Base-by-base conservation (phyloP, 495 filamentous ascomycete species). In the Xylaria curta region DNA sequence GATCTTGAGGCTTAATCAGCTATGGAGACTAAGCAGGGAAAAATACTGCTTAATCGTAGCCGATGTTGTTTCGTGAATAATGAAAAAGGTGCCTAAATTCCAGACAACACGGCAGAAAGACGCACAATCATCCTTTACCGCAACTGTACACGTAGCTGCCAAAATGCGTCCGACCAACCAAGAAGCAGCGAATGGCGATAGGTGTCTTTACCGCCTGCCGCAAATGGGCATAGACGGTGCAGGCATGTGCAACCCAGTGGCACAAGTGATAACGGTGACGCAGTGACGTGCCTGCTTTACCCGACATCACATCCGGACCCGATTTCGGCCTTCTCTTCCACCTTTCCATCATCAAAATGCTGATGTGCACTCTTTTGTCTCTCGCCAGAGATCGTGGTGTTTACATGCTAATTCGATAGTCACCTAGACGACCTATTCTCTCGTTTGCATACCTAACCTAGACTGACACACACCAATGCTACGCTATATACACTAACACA, bases 121-220 rank as follows among this genome's bases (percentile, higher is more conserved):
- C 51, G 7, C 15, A 31, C 54, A 59, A 59, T 8, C 3, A 15
- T n/a, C 21, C 53, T 56, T 56, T 56, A 7, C 28, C 31, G 42
- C 36, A 56, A 56, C 42, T 65, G 62, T 46, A 65, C 62, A 65
- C 62, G 62, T 46, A 65, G 62, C 42, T 49, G 8, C 42, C 42
- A 31, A 9, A 19, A 9, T 19, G 28, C 26, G 9, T 10, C 31
- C 13, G 28, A n/a, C 36, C 58, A 60, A 60, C 10, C 58, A 61
- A 3, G 5, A 62, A n/a, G 61, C 21, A 36, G 12, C 38, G 10
- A 3, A 46, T 15, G 15, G 59, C 3, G 28, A 38, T 46, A 21
- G 15, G 28, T 10, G 1, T 13, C 8, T 28, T 38, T 21, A 38
- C 58, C 58, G 58, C 58, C 33, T 60, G 4, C 58, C 33, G 2